Evolutionary conservation across 129 eudicot species (phyloP).

Genomic region (Arctium minus): DNA sequence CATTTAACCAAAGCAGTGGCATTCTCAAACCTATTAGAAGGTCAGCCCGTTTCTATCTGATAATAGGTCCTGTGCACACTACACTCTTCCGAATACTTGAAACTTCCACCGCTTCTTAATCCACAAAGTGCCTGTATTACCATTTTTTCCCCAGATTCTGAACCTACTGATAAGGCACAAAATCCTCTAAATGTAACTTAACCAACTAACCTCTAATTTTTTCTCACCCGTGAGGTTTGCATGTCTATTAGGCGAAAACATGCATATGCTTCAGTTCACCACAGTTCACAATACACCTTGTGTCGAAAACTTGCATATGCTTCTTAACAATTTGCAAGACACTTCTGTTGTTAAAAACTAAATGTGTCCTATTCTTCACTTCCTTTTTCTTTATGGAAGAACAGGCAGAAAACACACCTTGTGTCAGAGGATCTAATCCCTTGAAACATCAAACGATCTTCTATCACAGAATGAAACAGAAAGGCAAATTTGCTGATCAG

Average conservation of each 20-base stretch:
- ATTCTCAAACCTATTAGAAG: not conserved
- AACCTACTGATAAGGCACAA: not conserved
- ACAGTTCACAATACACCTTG: not conserved
- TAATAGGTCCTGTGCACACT: not conserved
- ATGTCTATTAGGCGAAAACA: not conserved
- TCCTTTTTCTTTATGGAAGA: not conserved
- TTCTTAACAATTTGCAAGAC: too few relatives aligned
- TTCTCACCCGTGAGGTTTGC: not conserved
- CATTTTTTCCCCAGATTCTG: not conserved
- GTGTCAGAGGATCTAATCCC: not conserved
- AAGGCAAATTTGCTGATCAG: not conserved
- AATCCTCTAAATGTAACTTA: not conserved
- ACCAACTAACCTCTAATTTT: not conserved
- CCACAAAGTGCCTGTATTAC: not conserved
- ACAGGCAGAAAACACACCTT: not conserved
- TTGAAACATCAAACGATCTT: not conserved
- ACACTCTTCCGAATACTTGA: not conserved
- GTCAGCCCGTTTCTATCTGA: not conserved
- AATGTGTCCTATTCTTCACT: too few relatives aligned
- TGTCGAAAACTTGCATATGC: not conserved
- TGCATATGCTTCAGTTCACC: not conserved
- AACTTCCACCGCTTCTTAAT: not conserved
- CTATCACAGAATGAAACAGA: too few relatives aligned
- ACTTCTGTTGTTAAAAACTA: not conserved
- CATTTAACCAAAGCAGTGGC: not conserved